Conservation (phyloP, 345 rosid species). For the Eucalyptus lansdowneana region DNA sequence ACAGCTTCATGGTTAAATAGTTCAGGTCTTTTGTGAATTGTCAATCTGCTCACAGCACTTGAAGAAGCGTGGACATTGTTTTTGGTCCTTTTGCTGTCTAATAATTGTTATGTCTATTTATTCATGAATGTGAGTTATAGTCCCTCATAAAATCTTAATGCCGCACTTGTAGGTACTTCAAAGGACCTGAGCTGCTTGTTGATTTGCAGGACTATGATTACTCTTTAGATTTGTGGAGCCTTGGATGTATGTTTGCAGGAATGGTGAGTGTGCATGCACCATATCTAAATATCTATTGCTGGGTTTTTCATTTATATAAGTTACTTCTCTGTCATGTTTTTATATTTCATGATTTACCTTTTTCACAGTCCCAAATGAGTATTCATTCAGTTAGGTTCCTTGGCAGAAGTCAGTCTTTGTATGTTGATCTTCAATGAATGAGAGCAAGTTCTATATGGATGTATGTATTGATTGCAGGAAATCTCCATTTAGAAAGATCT, state of each 20-base stretch:
- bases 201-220: constrained; percentile 98
- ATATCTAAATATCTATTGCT: not conserved
- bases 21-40: not conserved
- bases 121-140: not conserved
- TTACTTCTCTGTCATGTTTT: not conserved
- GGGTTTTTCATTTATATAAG: not conserved
- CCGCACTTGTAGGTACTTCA: constrained; percentile 59
- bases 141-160: not conserved
- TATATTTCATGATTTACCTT: not conserved
- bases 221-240: constrained; percentile 97
- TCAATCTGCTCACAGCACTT: not conserved
- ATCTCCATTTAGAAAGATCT: not conserved
- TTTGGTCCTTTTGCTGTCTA: not conserved
- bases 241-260: constrained; percentile 99
- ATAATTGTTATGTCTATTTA: not conserved
- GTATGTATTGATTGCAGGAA: not conserved
- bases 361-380: not conserved
- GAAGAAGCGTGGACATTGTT: not conserved
- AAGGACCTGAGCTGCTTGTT: constrained; percentile 98
- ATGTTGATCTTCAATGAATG: not conserved
- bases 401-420: not conserved
- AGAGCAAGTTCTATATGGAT: not conserved
- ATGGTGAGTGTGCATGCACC: constrained; percentile 42
- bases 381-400: not conserved
- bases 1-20: not conserved